Conservation (phyloP, 2,329 filamentous ascomycete species). For the Claviceps pazoutovae region DNA sequence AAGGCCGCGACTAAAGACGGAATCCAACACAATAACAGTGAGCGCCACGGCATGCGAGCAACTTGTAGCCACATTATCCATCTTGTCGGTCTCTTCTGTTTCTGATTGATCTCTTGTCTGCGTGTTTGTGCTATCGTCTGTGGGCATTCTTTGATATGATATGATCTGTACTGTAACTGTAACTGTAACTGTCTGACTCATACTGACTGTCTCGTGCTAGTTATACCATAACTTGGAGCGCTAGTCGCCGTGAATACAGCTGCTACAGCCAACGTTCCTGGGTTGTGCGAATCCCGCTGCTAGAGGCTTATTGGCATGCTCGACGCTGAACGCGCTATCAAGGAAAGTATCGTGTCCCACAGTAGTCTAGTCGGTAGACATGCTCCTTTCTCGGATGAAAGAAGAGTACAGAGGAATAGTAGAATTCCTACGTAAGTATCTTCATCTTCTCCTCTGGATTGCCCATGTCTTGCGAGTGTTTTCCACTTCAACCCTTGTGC, state of each 20-base stretch:
- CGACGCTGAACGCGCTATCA: conserved; percentile 32
- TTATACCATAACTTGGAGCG: conserved; percentile 50
- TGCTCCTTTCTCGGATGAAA: conserved; percentile 16
- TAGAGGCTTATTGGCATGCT: conserved; percentile 10
- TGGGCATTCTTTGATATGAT: conserved; percentile 18
- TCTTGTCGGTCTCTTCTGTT: conserved; percentile 25
- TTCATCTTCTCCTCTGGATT: not conserved
- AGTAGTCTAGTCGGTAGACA: conserved; percentile 17
- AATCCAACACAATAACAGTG: conserved; percentile 21
- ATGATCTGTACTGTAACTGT: conserved; percentile 12
- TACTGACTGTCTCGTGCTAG: conserved; percentile 38
- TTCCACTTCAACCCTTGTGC: not conserved
- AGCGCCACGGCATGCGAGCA: conserved; percentile 12
- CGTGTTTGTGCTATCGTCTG: conserved; percentile 57
- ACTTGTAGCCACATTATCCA: conserved; percentile 14
- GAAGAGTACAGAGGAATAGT: conserved; percentile 2
- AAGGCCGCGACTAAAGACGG: not conserved
- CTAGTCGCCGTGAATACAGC: conserved; percentile 41
- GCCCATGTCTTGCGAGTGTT: not conserved
- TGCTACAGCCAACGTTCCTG: conserved; percentile 34
- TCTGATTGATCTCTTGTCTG: conserved; percentile 12
- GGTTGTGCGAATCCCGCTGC: conserved; percentile 23
- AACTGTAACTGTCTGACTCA: conserved; percentile 18
- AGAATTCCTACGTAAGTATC: not conserved
- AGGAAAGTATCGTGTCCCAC: conserved; percentile 22